Percentiles rank a stretch among this genome's conserved stretches.
These are phyloP conservation scores for Epichloe bromicola DNA, from an alignment of 2,329 filamentous ascomycete genomes.

Conservation along the genomic window DNA sequence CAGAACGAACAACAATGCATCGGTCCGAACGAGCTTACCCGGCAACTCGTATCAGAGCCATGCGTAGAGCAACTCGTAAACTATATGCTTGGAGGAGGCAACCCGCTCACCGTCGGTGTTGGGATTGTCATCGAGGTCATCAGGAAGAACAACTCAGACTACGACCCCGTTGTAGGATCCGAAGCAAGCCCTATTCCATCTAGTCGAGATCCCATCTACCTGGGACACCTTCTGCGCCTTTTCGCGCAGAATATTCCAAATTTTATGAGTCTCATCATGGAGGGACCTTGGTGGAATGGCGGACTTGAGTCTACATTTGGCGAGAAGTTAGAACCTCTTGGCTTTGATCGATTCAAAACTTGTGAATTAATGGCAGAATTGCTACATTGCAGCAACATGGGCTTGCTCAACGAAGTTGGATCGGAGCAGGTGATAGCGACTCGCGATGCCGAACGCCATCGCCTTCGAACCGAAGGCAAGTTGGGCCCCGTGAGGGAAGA, in stretches of 20 bases:
- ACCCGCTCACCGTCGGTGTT: constrained; percentile 88
- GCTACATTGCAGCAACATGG: constrained; percentile 98
- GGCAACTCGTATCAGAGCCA: constrained; percentile 76
- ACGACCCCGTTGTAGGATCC: constrained; percentile 81
- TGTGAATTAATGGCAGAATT: constrained; percentile 98
- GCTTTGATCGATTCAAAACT: constrained; percentile 97
- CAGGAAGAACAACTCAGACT: constrained; percentile 97
- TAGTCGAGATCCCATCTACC: constrained; percentile 84
- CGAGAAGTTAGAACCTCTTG: constrained; percentile 79
- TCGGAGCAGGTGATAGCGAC: constrained; percentile 75
- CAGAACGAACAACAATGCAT: constrained; percentile 99
- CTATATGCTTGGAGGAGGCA: constrained; percentile 88
- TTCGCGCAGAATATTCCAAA: constrained; percentile 87
- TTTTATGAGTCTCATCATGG: constrained; percentile 84
- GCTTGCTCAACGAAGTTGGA: constrained; percentile 78
- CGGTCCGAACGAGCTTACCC: constrained; percentile 89
- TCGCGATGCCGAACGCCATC: constrained; percentile 70
- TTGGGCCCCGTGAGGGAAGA: constrained; percentile 35
- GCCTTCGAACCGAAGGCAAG: constrained; percentile 63
- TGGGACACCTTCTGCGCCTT: constrained; percentile 75
- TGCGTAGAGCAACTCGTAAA: constrained; percentile 77
- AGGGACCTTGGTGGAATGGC: constrained; percentile 58
- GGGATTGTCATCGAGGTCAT: constrained; percentile 98
- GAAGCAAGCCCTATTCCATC: constrained; percentile 70
- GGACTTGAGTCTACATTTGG: constrained; percentile 81